Conservation (phyloP, 495 filamentous ascomycete genomes). For the Cladorrhinum samala region DNA sequence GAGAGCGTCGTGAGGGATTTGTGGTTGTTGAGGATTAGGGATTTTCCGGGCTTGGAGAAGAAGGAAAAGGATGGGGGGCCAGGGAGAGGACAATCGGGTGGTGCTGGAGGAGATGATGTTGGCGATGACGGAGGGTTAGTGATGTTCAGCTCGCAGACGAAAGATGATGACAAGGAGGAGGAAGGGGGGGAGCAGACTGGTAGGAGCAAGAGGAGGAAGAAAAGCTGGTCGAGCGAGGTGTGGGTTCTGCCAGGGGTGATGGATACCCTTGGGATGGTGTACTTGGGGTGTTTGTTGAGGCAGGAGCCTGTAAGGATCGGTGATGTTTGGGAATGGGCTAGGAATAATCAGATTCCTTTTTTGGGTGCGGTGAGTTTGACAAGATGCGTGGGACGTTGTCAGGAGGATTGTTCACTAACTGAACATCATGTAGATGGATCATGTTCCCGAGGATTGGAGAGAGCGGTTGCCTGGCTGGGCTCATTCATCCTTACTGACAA, state of each 20-base stretch:
- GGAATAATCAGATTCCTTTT: conserved; percentile 34
- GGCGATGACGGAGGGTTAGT: conserved; percentile 14
- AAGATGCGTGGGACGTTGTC: not conserved
- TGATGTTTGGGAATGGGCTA: conserved; percentile 40
- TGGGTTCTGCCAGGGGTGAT: conserved; percentile 37
- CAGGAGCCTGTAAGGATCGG: conserved; percentile 39
- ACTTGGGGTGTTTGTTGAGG: conserved; percentile 38
- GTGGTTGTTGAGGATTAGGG: conserved; percentile 42
- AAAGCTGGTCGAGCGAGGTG: conserved; percentile 21
- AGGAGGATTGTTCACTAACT: conserved; percentile 11
- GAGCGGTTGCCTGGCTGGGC: conserved; percentile 57
- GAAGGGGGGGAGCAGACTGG: not conserved
- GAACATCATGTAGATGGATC: conserved; percentile 28
- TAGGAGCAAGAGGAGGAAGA: conserved; percentile 8
- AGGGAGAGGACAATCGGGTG: not conserved
- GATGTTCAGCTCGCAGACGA: conserved; percentile 37
- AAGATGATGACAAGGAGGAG: conserved; percentile 3
- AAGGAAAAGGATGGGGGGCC: conserved; percentile 10
- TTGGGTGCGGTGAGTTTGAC: conserved; percentile 31
- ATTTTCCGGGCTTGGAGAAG: conserved; percentile 26
- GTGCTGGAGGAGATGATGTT: conserved; percentile 5
- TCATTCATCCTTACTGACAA: conserved; percentile 46
- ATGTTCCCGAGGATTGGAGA: conserved; percentile 61
- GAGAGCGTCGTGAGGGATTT: conserved; percentile 46
- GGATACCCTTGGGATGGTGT: conserved; percentile 41